phyloP scores from a whole-genome alignment of 257 asterid genomes.

The Primulina eburnea region DNA sequence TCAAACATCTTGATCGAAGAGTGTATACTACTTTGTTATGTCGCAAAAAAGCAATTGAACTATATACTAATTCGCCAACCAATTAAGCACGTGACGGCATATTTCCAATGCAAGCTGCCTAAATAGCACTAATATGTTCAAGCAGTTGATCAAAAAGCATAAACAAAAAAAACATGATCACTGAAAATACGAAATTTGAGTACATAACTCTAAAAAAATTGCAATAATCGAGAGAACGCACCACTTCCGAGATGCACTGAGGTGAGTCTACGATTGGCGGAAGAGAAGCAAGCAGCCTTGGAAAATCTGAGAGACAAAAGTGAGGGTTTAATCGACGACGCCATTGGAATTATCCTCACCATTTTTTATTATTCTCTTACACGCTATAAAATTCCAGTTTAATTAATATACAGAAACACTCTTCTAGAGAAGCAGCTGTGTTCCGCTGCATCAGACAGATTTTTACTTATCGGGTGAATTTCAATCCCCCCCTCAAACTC shows the following conservation, averaged over 20 bases:
- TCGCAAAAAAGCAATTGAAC: neutral
- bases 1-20: neutral
- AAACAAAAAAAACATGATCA: neutral
- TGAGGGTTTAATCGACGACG: constrained; percentile 76
- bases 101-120: neutral
- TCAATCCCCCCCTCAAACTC: neutral
- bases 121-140: neutral
- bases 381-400: neutral
- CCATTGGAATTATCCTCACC: constrained; percentile 87
- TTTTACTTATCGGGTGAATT: neutral
- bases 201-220: neutral
- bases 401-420: neutral
- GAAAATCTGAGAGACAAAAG: constrained; percentile 58
- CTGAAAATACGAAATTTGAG: neutral
- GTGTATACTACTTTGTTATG: too few species aligned
- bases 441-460: too few species aligned
- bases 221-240: constrained; percentile 17
- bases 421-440: neutral
- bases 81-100: neutral
- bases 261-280: constrained; percentile 36
- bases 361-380: constrained; percentile 23
- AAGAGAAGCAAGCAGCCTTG: constrained; percentile 39
- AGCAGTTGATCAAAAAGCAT: neutral
- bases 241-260: constrained; percentile 46
- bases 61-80: constrained; percentile 19